Percentiles rank a stretch among this genome's conserved stretches.
Evolutionary conservation across 2,329 filamentous ascomycete genomes (phyloP).

Genomic region (Clarireedia homoeocarpa): DNA sequence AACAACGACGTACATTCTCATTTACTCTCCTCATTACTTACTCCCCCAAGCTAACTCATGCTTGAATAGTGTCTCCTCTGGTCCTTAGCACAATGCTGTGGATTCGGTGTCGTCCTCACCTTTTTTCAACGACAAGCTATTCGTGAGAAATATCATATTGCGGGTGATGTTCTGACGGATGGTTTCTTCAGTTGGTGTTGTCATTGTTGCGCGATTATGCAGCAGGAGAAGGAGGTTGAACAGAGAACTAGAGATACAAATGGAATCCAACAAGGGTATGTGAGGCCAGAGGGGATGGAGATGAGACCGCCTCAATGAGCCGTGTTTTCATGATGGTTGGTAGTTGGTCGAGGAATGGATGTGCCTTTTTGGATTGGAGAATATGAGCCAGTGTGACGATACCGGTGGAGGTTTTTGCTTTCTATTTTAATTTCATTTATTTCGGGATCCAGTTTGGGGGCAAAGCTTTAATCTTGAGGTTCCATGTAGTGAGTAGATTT

Average conservation of each 20-base stretch:
- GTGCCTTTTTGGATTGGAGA: neutral
- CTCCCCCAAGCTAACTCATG: constrained; percentile 11
- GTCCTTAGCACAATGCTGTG: constrained; percentile 10
- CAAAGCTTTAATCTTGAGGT: too few relatives aligned
- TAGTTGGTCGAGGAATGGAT: neutral
- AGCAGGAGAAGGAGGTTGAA: constrained; percentile 24
- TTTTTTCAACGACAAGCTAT: constrained; percentile 19
- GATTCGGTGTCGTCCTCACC: constrained; percentile 14
- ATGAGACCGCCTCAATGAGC: neutral
- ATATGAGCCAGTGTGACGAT: neutral
- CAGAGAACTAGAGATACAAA: constrained; percentile 1
- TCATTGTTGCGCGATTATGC: constrained; percentile 23
- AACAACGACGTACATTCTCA: constrained; percentile 16
- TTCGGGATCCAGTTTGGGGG: too few relatives aligned
- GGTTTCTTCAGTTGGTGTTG: constrained; percentile 33
- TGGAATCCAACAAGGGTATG: constrained; percentile 8
- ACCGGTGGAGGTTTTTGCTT: neutral
- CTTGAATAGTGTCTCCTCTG: constrained; percentile 8
- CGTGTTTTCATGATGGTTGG: too few relatives aligned
- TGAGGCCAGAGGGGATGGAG: constrained; percentile 12
- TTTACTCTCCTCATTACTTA: neutral
- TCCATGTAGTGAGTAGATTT: too few relatives aligned
- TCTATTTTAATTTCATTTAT: neutral
- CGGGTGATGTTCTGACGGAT: constrained; percentile 28
- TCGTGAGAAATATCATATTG: constrained; percentile 19